Percentiles rank a stretch among this genome's conserved stretches.
Conservation (phyloP, 2,329 filamentous ascomycete species). For the Sclerotinia glacialis region DNA sequence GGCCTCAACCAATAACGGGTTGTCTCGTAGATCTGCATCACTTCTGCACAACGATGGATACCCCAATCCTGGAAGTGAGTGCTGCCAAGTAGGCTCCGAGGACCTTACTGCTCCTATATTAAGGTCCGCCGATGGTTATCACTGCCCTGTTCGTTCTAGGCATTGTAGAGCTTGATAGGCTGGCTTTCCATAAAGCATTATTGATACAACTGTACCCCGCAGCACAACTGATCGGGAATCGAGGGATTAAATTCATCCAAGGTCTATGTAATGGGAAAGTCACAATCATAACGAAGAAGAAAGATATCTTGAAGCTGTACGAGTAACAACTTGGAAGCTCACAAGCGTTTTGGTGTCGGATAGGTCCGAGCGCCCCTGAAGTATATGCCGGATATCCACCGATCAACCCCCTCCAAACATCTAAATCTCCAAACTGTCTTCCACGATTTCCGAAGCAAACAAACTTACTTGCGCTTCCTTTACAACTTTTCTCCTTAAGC, state of each 20-base stretch:
- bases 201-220: no score
- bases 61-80: background rate
- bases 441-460: background rate
- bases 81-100: background rate
- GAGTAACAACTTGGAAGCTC: background rate
- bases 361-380: background rate
- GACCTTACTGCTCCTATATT: no score
- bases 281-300: no score
- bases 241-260: no score
- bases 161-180: no score
- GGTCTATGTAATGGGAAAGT: no score
- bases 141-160: no score
- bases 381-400: background rate
- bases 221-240: no score
- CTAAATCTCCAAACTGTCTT: background rate
- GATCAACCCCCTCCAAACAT: slow-evolving; percentile 3
- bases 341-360: background rate
- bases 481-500: background rate
- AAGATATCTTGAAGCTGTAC: no score
- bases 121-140: no score
- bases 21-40: background rate
- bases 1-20: background rate
- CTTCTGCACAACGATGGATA: no score
- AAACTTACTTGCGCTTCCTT: background rate
- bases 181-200: no score